Evolutionary conservation across 2,329 filamentous ascomycete species (phyloP).

Genomic region (Botrytis galanthina): DNA sequence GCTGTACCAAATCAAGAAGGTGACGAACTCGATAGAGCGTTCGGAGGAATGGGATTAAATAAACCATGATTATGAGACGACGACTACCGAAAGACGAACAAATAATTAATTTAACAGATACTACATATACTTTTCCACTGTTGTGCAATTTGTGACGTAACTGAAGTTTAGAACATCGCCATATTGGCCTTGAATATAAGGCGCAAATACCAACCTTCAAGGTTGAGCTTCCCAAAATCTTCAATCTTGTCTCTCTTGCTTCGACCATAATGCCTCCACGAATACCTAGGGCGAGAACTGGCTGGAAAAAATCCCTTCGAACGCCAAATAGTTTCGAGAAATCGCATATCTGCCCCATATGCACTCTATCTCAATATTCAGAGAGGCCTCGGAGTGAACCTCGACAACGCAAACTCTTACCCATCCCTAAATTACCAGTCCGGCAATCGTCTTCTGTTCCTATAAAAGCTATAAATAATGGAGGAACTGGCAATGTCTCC

Average conservation of each 20-base stretch:
- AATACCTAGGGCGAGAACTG: constrained; percentile 31
- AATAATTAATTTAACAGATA: neutral
- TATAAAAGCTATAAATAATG: constrained; percentile 5
- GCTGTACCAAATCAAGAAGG: constrained; percentile 47
- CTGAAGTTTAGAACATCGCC: neutral
- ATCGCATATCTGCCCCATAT: constrained; percentile 33
- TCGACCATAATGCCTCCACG: constrained; percentile 38
- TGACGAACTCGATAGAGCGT: constrained; percentile 52
- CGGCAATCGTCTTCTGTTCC: constrained; percentile 23
- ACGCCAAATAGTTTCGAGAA: constrained; percentile 19
- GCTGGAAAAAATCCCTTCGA: constrained; percentile 23
- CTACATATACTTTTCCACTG: neutral
- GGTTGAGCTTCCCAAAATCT: constrained; percentile 20
- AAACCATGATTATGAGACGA: constrained; percentile 22
- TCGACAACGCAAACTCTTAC: constrained; percentile 17
- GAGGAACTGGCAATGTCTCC: neutral
- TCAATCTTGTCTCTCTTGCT: constrained; percentile 21
- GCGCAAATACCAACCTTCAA: constrained; percentile 1
- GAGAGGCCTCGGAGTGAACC: constrained; percentile 16
- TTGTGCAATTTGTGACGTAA: constrained; percentile 10
- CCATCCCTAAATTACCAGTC: constrained; percentile 18
- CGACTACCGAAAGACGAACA: neutral
- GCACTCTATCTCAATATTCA: constrained; percentile 25
- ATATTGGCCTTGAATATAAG: constrained; percentile 19
- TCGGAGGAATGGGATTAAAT: constrained; percentile 47